A percentile compares a stretch with the other conserved stretches of the same genome.
Conservation (phyloP, 1,284 basidiomycete genomes). For the Garcileccinum viscosum region DNA sequence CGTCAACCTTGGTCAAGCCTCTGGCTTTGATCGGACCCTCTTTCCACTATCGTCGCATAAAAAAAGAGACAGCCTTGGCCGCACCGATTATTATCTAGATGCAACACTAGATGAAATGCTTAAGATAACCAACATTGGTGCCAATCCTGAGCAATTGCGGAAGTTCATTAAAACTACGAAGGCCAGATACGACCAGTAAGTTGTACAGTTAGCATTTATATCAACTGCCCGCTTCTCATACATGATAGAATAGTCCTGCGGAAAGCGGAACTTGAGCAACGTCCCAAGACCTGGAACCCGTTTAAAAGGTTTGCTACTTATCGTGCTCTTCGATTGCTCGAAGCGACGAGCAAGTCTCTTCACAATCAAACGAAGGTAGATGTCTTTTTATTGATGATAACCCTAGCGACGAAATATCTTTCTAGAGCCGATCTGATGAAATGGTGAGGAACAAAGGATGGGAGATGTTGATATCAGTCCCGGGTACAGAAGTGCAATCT, state of each 20-base stretch:
- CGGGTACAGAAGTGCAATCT: neutral
- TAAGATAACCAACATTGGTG: conserved; percentile 5
- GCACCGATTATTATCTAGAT: conserved; percentile 10
- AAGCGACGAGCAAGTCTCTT: neutral
- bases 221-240: neutral
- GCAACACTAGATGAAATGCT: conserved; percentile 20
- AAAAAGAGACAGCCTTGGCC: conserved; percentile 1
- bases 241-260: neutral
- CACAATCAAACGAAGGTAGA: conserved; percentile 10
- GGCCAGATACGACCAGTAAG: conserved; percentile 9
- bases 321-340: conserved; percentile 3
- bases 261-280: neutral
- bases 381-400: neutral
- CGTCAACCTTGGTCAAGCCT: conserved; percentile 9
- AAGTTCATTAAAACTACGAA: neutral
- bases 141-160: neutral
- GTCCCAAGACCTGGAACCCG: conserved; percentile 4
- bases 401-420: neutral
- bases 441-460: conserved; percentile 8
- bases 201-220: neutral
- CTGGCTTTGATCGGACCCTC: conserved; percentile 4
- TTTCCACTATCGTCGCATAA: conserved; percentile 5
- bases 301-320: conserved; percentile 5
- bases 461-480: conserved; percentile 11
- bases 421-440: conserved; percentile 14